Evolutionary conservation across 208 protist species (phyloP), one percentile per base, ranked within the genome.

Genomic region (Naegleria fowleri): DNA sequence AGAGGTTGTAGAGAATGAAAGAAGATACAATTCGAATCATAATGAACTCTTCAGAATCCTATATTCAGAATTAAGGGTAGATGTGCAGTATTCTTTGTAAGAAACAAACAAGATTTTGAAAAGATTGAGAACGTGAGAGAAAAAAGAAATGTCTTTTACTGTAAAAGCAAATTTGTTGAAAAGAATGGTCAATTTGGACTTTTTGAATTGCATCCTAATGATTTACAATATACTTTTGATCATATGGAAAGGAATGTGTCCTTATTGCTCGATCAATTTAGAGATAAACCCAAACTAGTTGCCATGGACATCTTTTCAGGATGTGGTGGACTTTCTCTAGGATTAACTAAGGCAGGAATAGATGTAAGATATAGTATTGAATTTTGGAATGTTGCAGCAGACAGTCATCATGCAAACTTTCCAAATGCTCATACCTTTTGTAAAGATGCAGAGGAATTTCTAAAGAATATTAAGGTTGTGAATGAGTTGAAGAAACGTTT

Each of bases 51-150:
- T 38, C 15, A 86, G 40, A 86, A 86, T 39, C 36, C 25, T 25
- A 0, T 86, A 3, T 0, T 43, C 3, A n/a, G 5, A 22, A n/a
- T 39, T 86, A 48, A 43, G 40, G 83, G 83, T 6, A 86, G 11
- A 86, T 86, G 83, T 86, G 83, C 15, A n/a, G 83, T 86, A 22
- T 48, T 86, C 16, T 86, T 86, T 48, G 13, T 86, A 40, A 86
- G 83, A 86, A 43, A 48, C 0, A 29, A 6, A 29, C 16, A 40
- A 48, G 83, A 86, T 43, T 86, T 86, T 86, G 38, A 40, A 43
- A 48, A 40, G 29, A 48, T 86, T 43, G 39, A 86, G 6, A 16
- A n/a, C 19, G 16, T n/a, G 41, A 11, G 40, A 40, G 36, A 86
- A 2, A 48, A 25, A 16, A 19, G 11, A 0, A 9, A 86, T 48